Percentiles rank a stretch among this genome's conserved stretches.
phyloP scores from a whole-genome alignment of 805 yeast genomes.

The Cyberlindnera galapagoensis region DNA sequence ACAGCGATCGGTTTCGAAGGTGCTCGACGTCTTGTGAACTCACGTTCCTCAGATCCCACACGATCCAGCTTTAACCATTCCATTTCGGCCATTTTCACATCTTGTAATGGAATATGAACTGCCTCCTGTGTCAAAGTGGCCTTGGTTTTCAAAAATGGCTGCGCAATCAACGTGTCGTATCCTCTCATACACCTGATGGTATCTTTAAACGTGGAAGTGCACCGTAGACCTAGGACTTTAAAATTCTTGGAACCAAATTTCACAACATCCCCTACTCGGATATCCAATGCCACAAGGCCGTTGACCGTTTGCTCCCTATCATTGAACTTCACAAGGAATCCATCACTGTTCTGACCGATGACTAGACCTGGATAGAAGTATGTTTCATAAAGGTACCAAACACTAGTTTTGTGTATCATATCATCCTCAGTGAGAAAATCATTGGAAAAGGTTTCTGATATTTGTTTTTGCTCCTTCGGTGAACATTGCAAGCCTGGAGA shows the following conservation, averaged over 20 bases:
- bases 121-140: conserved; percentile 11
- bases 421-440: conserved; percentile 25
- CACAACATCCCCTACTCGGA: conserved; percentile 51
- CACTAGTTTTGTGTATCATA: conserved; percentile 30
- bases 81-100: conserved; percentile 26
- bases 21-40: conserved; percentile 9
- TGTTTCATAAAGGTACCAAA: conserved; percentile 48
- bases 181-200: conserved; percentile 54
- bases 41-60: conserved; percentile 18
- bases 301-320: conserved; percentile 30
- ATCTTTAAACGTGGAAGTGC: conserved; percentile 13
- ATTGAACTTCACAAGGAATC: conserved; percentile 31
- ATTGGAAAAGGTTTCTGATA: too few relatives aligned
- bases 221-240: conserved; percentile 41
- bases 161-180: conserved; percentile 41
- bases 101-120: conserved; percentile 17
- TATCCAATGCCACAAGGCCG: conserved; percentile 35
- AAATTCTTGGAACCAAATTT: conserved; percentile 30
- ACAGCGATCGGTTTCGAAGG: conserved; percentile 4
- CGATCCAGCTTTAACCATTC: conserved; percentile 31
- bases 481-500: too few relatives aligned
- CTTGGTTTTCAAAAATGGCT: conserved; percentile 17
- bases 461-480: too few relatives aligned
- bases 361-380: conserved; percentile 47
- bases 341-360: conserved; percentile 20